Evolutionary conservation across 2,329 filamentous ascomycete species (phyloP).

Genomic region (Bipolaris sorokiniana): DNA sequence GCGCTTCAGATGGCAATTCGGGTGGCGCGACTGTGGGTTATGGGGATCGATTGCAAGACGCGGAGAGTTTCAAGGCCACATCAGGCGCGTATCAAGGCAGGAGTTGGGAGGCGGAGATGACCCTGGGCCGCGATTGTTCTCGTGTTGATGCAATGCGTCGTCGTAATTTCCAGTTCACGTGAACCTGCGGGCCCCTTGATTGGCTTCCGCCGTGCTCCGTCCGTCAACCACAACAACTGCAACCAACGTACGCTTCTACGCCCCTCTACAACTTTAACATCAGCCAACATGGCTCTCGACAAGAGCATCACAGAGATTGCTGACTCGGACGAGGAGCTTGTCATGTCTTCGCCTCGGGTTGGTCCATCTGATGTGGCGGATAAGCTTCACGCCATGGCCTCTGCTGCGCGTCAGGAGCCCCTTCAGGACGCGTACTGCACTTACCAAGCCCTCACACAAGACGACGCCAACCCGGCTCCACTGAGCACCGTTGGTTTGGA

Average conservation of each 20-base stretch:
- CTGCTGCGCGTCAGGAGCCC: conserved; percentile 25
- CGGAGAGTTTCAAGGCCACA: conserved; percentile 23
- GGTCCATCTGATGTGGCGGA: conserved; percentile 20
- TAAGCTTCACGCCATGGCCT: conserved; percentile 29
- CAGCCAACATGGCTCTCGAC: conserved; percentile 29
- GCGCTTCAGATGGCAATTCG: conserved; percentile 2
- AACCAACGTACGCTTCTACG: conserved; percentile 3
- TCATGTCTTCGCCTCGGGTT: conserved; percentile 37
- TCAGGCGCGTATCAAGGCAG: conserved; percentile 5
- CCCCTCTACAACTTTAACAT: conserved; percentile 4
- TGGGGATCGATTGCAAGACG: conserved; percentile 22
- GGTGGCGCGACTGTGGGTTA: conserved; percentile 9
- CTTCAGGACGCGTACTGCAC: conserved; percentile 22
- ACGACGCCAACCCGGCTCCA: conserved; percentile 15
- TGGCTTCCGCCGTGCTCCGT: conserved; percentile 24
- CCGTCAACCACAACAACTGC: conserved; percentile 14
- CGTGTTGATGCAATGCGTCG: conserved; percentile 25
- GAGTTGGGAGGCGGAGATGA: conserved; percentile 1
- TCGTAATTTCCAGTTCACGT: conserved; percentile 37
- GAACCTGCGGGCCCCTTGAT: conserved; percentile 21
- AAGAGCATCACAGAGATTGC: conserved; percentile 33
- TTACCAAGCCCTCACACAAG: conserved; percentile 22
- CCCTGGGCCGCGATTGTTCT: conserved; percentile 7
- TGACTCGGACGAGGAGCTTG: conserved; percentile 44
- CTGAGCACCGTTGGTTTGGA: conserved; percentile 16